Conservation (phyloP, 129 eudicot species). For the Centella asiatica region DNA sequence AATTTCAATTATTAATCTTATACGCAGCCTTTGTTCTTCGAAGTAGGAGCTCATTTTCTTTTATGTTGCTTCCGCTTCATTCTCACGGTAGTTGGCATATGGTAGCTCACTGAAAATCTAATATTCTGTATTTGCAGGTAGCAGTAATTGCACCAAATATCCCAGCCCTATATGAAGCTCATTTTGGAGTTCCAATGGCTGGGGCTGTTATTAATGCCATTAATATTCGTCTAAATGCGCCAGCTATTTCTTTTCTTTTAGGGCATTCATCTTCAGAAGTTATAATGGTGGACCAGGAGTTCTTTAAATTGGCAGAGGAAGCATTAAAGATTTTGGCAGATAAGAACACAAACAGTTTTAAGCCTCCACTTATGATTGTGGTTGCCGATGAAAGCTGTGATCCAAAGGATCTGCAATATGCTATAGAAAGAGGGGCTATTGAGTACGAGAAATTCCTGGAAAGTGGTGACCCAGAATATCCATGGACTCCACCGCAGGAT, state of each 20-base stretch:
- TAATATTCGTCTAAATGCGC: slow-evolving; percentile 71
- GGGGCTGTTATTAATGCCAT: slow-evolving; percentile 83
- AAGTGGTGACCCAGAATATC: slow-evolving; percentile 58
- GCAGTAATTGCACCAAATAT: slow-evolving; percentile 89
- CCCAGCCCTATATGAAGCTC: slow-evolving; percentile 91
- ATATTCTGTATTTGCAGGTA: slow-evolving; percentile 40
- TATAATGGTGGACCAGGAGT: slow-evolving; percentile 82
- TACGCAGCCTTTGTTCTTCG: no score
- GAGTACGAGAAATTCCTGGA: slow-evolving; percentile 77
- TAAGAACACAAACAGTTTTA: slow-evolving; percentile 34
- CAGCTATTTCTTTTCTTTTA: slow-evolving; percentile 58
- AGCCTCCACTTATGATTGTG: slow-evolving; percentile 52
- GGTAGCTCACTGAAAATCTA: neutral
- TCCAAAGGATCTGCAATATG: slow-evolving; percentile 56
- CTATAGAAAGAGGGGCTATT: slow-evolving; percentile 53
- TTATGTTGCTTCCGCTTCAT: no score
- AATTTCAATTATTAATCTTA: no score
- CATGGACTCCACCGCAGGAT: slow-evolving; percentile 68
- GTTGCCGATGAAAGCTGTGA: slow-evolving; percentile 64
- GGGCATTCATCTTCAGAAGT: slow-evolving; percentile 62
- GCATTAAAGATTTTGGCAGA: slow-evolving; percentile 43
- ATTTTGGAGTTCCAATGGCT: slow-evolving; percentile 90
- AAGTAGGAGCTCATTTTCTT: no score
- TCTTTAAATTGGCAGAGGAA: slow-evolving; percentile 47
- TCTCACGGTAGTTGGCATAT: neutral